Conservation (phyloP, 345 rosid species). For the Brassica cretica region DNA sequence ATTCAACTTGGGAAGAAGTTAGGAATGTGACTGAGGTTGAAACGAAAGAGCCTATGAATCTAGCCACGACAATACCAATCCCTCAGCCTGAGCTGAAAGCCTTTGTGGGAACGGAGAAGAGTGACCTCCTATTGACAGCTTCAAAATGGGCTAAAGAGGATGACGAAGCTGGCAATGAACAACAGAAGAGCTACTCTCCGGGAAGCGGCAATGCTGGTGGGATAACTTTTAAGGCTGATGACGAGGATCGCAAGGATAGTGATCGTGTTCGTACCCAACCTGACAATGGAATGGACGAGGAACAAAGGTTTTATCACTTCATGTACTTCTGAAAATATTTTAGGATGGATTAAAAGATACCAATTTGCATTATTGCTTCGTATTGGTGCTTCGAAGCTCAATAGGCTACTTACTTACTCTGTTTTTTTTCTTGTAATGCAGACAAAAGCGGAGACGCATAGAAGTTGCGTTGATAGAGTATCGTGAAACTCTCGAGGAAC, state of each 20-base stretch:
- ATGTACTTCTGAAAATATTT: neutral
- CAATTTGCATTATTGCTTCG: conserved; percentile 4
- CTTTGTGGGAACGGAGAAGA: conserved; percentile 68
- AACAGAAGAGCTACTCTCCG: conserved; percentile 79
- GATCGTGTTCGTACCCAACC: conserved; percentile 50
- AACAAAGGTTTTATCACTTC: conserved; percentile 61
- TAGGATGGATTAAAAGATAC: conserved; percentile 9
- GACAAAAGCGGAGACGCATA: conserved; percentile 83
- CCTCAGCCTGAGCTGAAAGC: conserved; percentile 73
- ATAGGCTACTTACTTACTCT: conserved; percentile 12
- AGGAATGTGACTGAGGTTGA: conserved; percentile 57
- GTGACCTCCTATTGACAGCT: conserved; percentile 74
- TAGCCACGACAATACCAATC: conserved; percentile 41
- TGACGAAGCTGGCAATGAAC: conserved; percentile 86
- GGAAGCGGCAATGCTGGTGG: conserved; percentile 78
- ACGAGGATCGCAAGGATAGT: conserved; percentile 53
- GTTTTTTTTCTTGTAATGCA: conserved; percentile 40
- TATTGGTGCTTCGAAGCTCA: conserved; percentile 2
- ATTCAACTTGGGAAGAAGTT: conserved; percentile 55
- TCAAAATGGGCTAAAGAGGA: conserved; percentile 98
- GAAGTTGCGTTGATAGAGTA: conserved; percentile 95
- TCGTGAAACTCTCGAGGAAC: conserved; percentile 93
- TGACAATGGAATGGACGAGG: conserved; percentile 77
- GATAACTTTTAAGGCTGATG: conserved; percentile 58
- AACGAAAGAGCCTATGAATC: conserved; percentile 41